Conservation (phyloP, 164 flowering plant genomes). For the Aristolochia californica region DNA sequence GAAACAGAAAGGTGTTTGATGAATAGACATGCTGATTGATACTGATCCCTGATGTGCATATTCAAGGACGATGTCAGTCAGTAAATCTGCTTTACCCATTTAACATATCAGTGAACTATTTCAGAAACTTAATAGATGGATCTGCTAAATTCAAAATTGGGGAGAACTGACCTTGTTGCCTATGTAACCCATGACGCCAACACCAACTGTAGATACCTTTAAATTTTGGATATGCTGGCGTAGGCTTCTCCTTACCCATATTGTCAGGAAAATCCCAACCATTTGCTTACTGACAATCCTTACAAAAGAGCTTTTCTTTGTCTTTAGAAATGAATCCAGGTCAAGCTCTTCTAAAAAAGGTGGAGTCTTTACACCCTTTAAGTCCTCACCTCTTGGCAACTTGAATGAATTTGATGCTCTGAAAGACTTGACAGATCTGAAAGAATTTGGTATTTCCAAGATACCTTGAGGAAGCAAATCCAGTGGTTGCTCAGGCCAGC, state of each 20-base stretch:
- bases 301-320: slow-evolving; percentile 62
- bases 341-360: slow-evolving; percentile 45
- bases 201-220: slow-evolving; percentile 88
- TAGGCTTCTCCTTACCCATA: slow-evolving; percentile 91
- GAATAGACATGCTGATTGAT: slow-evolving; percentile 89
- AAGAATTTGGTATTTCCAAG: slow-evolving; percentile 47
- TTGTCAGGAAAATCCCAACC: slow-evolving; percentile 83
- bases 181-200: slow-evolving; percentile 94
- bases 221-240: slow-evolving; percentile 74
- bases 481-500: slow-evolving; percentile 89
- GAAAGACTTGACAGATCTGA: slow-evolving; percentile 48
- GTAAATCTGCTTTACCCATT: too few relatives aligned
- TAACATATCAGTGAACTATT: too few relatives aligned
- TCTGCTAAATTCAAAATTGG: background rate
- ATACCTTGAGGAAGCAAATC: slow-evolving; percentile 47
- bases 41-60: slow-evolving; percentile 59
- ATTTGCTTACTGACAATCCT: slow-evolving; percentile 93
- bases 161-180: slow-evolving; percentile 72
- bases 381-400: slow-evolving; percentile 21
- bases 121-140: background rate
- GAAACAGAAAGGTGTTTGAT: slow-evolving; percentile 88
- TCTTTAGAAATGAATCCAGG: slow-evolving; percentile 48
- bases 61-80: too few relatives aligned
- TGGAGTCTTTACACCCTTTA: slow-evolving; percentile 22
- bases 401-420: slow-evolving; percentile 57